Percentiles rank a stretch among this genome's conserved stretches.
Conservation (phyloP, 345 rosid genomes). For the Citrus cavaleriei region DNA sequence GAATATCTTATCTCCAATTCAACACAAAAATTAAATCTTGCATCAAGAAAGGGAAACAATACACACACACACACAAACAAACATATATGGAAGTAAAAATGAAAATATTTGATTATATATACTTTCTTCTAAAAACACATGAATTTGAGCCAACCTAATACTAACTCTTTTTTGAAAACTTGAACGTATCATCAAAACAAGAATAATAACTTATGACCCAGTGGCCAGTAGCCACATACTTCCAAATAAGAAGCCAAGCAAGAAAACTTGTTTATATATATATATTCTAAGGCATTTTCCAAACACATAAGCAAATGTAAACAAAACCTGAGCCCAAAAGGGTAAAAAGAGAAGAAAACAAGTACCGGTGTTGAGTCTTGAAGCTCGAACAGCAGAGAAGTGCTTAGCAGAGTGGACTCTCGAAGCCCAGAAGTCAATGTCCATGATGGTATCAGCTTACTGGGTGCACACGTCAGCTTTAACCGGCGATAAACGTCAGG, state of each 20-base stretch:
- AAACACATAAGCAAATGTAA: background rate
- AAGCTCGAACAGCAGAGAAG: constrained; percentile 28
- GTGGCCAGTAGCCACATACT: background rate
- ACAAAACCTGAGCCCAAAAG: background rate
- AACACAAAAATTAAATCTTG: background rate
- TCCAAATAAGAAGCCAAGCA: background rate
- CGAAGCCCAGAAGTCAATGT: constrained; percentile 39
- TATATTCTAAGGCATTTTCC: background rate
- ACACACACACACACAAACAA: background rate
- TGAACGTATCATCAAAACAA: background rate
- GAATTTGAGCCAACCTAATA: background rate
- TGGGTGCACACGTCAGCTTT: background rate
- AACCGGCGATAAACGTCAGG: constrained; percentile 7
- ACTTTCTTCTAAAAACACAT: background rate
- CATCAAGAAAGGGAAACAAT: background rate
- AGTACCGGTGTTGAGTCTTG: constrained; percentile 29
- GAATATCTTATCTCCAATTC: background rate
- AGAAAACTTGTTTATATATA: background rate
- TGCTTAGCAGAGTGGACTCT: constrained; percentile 37
- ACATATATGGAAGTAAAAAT: background rate
- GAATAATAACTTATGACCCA: background rate
- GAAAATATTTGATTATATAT: background rate
- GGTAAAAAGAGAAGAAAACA: background rate
- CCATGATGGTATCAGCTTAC: constrained; percentile 32
- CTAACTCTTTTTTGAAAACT: background rate